Evolutionary conservation across 495 filamentous ascomycete species (phyloP), one percentile per base, ranked within the genome.

Genomic region (Aspergillus sclerotiicarbonarius): DNA sequence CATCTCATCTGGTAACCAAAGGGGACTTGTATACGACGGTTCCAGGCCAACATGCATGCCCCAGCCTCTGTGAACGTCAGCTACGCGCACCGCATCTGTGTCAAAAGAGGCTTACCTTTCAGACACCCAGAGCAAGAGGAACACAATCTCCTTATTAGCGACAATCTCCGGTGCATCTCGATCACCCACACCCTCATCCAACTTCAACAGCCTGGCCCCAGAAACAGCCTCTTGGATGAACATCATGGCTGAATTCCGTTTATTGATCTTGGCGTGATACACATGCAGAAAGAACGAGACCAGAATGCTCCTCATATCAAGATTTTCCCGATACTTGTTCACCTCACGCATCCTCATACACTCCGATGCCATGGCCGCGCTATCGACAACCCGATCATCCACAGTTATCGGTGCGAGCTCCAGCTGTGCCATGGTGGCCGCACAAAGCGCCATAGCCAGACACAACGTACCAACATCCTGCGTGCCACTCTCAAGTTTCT

Each of bases 201-300:
- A 25, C 15, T 58, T 51, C 53, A 73, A n/a, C 10, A 65, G 53
- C 44, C 57, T 55, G 6, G 68, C 67, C 2, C 57, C 59, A 3
- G 65, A 46, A 16, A 73, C 65, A 16, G 68, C 70, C 30, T 71
- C 67, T 19, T 71, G 68, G 8, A 73, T 70, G 20, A 67, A 73
- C 58, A 67, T 67, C 68, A 70, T 67, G 5, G 70, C 68, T 20
- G 59, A 63, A 9, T 57, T 67, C n/a, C 64, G 59, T 46, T 62
- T 59, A 16, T 73, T 69, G 15, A 63, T 58, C 59, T 73, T 73
- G 12, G 70, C 68, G 59, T 73, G 61, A 33, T 71, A 71, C 12
- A 73, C 70, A 61, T 71, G 70, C 53, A 73, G 57, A 39, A 73
- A 71, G 46, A 73, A 71, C 1, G 68, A 69, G 8, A 60, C 58